phyloP scores from a whole-genome alignment of 2,329 filamentous ascomycete genomes.

The Rasamsonia emersonii region DNA sequence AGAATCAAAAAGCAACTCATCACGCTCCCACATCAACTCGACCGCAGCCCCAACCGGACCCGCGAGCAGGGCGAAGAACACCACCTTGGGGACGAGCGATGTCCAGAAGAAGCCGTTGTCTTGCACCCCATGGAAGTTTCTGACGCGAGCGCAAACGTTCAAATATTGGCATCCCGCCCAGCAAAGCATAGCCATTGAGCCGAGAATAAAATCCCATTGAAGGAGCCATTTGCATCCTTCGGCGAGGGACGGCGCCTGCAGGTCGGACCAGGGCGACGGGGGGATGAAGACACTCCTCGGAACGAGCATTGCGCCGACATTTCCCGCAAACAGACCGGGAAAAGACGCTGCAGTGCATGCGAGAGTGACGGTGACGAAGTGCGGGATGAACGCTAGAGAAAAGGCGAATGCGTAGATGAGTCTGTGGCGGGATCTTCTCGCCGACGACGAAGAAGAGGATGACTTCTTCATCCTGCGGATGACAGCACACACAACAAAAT shows the following conservation, averaged over 20 bases:
- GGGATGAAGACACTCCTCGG: conserved; percentile 1
- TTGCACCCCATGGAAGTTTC: neutral
- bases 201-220: conserved; percentile 4
- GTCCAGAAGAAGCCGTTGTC: neutral
- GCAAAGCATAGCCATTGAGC: neutral
- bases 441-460: neutral
- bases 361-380: neutral
- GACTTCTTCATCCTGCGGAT: neutral
- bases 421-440: neutral
- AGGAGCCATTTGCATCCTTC: conserved; percentile 3
- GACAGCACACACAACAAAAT: neutral
- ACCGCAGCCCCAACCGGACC: conserved; percentile 3
- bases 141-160: neutral
- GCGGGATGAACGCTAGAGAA: neutral
- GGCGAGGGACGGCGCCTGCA: neutral
- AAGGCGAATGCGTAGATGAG: conserved; percentile 3
- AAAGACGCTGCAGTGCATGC: neutral
- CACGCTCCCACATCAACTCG: conserved; percentile 2
- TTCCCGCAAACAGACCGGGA: neutral
- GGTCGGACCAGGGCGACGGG: neutral
- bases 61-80: neutral
- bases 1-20: conserved; percentile 3
- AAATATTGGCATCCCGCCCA: conserved; percentile 2
- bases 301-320: neutral
- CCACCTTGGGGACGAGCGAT: neutral